Evolutionary conservation across 2,329 filamentous ascomycete species (phyloP), one percentile per base, ranked within the genome.

Genomic region (Pseudogymnoascus sp.): DNA sequence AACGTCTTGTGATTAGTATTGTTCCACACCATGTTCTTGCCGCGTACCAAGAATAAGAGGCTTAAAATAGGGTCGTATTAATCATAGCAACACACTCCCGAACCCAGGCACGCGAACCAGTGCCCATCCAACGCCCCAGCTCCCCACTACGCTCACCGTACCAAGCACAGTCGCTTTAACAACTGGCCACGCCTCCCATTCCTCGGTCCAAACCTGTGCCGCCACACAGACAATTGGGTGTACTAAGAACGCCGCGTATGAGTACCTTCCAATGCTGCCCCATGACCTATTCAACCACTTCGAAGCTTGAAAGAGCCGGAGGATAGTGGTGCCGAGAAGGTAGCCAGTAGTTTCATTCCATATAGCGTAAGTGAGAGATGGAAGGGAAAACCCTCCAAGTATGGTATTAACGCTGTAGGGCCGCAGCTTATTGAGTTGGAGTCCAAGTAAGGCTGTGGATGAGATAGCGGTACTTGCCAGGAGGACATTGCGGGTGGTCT

Each of bases 191-290:
- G 46, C 24, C 4, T 56, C 3, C 46, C 46, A 56, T 12, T 56
- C 26, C 10, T 56, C 46, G 16, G 46, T 56, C 46, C 28, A 56
- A 19, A 56, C n/a, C 4, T 56, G 46, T 19, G 46, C 28, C 2
- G 46, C 60, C 8, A 62, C 62, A 28, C 50, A 37, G 5, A 65
- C 6, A 41, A 65, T 22, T 16, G 62, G 62, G 56, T 65, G 62
- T 6, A 65, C 59, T 28, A 65, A 33, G 26, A 64, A 64, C 1
- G 64, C 62, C 2, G 62, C 62, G 61, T 65, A 65, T n/a, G 60
- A 62, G 50, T 62, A 64, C 24, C 31, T 41, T 4, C 50, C 62
- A 10, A 65, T 31, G 26, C 37, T 53, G 37, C 59, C 62, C 64
- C 62, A 65, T n/a, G 59, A 19, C 33, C 62, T 65, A 10, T 33